phyloP scores from a whole-genome alignment of 805 yeast genomes.

The Metschnikowia continentalis region DNA sequence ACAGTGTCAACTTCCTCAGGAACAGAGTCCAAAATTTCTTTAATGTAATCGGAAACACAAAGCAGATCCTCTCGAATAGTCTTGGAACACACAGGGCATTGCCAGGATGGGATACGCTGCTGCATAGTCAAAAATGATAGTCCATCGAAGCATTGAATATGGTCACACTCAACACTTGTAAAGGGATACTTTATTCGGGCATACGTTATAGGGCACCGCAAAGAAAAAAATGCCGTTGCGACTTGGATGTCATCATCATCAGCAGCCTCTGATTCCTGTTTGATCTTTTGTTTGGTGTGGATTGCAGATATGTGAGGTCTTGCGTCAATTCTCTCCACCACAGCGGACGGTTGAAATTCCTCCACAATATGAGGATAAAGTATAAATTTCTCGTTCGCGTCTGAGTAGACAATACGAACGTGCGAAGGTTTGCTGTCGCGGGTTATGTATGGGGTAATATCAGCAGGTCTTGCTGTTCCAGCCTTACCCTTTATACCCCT shows the following conservation, averaged over 20 bases:
- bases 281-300: slow-evolving; percentile 48
- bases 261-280: slow-evolving; percentile 29
- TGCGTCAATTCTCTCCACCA: slow-evolving; percentile 20
- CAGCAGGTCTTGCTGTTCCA: slow-evolving; percentile 82
- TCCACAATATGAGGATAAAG: slow-evolving; percentile 60
- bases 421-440: slow-evolving; percentile 27
- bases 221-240: slow-evolving; percentile 58
- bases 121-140: slow-evolving; percentile 69
- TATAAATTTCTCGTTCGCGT: slow-evolving; percentile 47
- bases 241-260: slow-evolving; percentile 71
- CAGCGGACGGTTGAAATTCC: slow-evolving; percentile 18
- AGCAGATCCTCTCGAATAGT: slow-evolving; percentile 52
- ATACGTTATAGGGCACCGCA: slow-evolving; percentile 78
- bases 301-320: slow-evolving; percentile 51
- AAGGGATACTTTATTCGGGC: slow-evolving; percentile 68
- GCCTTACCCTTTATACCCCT: slow-evolving; percentile 72
- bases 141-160: slow-evolving; percentile 87
- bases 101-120: slow-evolving; percentile 78
- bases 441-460: slow-evolving; percentile 50
- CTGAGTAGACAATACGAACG: slow-evolving; percentile 55
- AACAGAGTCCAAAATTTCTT: slow-evolving; percentile 54
- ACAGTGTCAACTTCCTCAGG: slow-evolving; percentile 58
- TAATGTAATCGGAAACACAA: slow-evolving; percentile 70
- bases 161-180: slow-evolving; percentile 67
- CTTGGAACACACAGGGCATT: slow-evolving; percentile 76